Base-by-base conservation (phyloP, 306 rosid genomes). In the Sicyos edulis region DNA sequence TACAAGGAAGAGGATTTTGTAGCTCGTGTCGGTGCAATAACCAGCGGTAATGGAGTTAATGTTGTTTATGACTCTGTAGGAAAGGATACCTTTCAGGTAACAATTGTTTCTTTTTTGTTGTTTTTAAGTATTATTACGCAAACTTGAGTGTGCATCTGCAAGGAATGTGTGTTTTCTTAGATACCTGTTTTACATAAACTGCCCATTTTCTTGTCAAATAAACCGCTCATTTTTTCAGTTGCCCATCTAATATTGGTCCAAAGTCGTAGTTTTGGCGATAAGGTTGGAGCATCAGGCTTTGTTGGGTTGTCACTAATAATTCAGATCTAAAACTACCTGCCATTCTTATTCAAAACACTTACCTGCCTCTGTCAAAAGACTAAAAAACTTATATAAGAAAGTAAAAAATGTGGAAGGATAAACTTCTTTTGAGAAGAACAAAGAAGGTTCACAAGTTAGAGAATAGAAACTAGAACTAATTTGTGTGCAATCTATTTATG, bases 61-160 rank as follows among this genome's bases (percentile, higher is more conserved):
- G 97, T 88, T 4, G 97, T 92, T 79, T 92, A 89, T 21, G 97
- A 92, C 82, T 86, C 96, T 74, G 96, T 92, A 3, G 96, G 96
- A 74, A 92, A 92, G 78, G 95, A 89, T 42, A 89, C 97, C 54
- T 92, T 92, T 79, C 80, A 87, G 95, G 97, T 89, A 89, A 63
- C 42, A 8, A 69, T 61, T 71, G 42, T 66, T 74, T 63, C 45
- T 73, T 52, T 1, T 5, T 8, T 20, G 6, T 10, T 57, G 7
- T 57, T 57, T 3, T 22, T 26, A 52, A 9, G 7, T 13, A 24
- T 9, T 40, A 10, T 13, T 29, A 55, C 42, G 2, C 11, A 19
- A 22, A 14, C 8, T 74, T 9, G 56, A 54, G 19, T 7, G 15
- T 52, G 55, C 17, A 57, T 14, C 22, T 57, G 62, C 62, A 57